Percentiles rank a stretch among this genome's conserved stretches.
Evolutionary conservation across 139 green algal species (phyloP).

Genomic region (Edaphochlamys debaryana): DNA sequence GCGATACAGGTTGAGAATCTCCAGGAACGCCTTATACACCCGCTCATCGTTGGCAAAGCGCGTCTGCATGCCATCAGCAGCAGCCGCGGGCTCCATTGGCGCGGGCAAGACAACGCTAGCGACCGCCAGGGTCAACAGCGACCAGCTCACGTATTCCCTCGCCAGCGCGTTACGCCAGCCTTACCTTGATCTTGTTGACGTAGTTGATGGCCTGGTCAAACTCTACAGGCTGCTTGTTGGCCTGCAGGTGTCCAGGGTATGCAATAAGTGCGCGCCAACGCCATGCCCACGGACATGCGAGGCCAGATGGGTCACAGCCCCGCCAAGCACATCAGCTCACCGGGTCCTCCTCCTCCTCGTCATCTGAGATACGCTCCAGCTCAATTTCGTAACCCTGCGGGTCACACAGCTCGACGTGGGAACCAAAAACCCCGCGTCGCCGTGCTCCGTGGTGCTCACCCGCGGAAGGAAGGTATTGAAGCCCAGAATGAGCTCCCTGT

Average conservation of each 20-base stretch:
- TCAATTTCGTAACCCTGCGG: constrained; percentile 86
- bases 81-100: too few species aligned
- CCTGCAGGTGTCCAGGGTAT: background rate
- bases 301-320: background rate
- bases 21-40: constrained; percentile 99
- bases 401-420: too few species aligned
- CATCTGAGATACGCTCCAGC: constrained; percentile 61
- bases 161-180: too few species aligned
- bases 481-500: constrained; percentile 96
- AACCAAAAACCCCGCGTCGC: too few species aligned
- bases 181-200: constrained; percentile 99
- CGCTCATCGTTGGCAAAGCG: constrained; percentile 93
- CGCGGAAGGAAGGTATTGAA: constrained; percentile 99
- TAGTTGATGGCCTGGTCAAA: constrained; percentile 99
- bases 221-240: constrained; percentile 88
- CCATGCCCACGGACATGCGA: background rate
- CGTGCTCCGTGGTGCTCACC: too few species aligned
- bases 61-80: constrained; percentile 60
- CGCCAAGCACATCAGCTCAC: background rate
- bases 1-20: constrained; percentile 99
- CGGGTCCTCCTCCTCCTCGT: constrained; percentile 62
- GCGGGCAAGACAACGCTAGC: too few species aligned
- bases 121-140: too few species aligned
- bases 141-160: too few species aligned
- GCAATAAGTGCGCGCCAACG: background rate